Percentiles rank a stretch among this genome's conserved stretches.
phyloP scores from a whole-genome alignment of 2,329 filamentous ascomycete genomes.

The Apiospora pterosperma region DNA sequence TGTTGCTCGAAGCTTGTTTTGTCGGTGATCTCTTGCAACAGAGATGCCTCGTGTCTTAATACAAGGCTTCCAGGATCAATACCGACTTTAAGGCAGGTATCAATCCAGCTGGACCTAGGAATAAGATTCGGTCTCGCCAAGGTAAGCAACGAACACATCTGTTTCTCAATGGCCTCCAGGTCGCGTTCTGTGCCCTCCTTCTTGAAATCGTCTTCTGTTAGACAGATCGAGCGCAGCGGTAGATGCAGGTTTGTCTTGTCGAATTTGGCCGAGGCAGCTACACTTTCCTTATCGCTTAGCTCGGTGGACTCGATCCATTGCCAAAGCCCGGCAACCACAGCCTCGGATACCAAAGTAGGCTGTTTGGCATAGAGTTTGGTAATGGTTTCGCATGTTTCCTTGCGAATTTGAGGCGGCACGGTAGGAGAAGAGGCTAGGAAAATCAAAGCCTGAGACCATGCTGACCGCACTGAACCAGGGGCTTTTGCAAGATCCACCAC shows the following conservation, averaged over 20 bases:
- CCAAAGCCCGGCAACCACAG: slow-evolving; percentile 74
- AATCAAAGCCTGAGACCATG: slow-evolving; percentile 85
- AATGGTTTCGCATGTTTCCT: slow-evolving; percentile 59
- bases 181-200: slow-evolving; percentile 40
- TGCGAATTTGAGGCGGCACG: slow-evolving; percentile 60
- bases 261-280: slow-evolving; percentile 62
- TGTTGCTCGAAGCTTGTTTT: slow-evolving; percentile 46
- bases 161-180: slow-evolving; percentile 54
- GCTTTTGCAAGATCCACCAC: slow-evolving; percentile 51
- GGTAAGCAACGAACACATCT: slow-evolving; percentile 75
- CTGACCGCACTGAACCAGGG: slow-evolving; percentile 49
- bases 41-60: slow-evolving; percentile 55
- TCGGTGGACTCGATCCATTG: slow-evolving; percentile 69
- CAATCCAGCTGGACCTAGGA: slow-evolving; percentile 81
- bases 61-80: slow-evolving; percentile 81
- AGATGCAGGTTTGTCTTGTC: slow-evolving; percentile 61
- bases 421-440: slow-evolving; percentile 66
- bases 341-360: slow-evolving; percentile 55
- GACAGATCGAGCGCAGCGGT: slow-evolving; percentile 60
- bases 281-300: slow-evolving; percentile 72
- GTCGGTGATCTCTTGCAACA: slow-evolving; percentile 64
- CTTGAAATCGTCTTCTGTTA: slow-evolving; percentile 48
- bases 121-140: slow-evolving; percentile 76
- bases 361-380: slow-evolving; percentile 61
- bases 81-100: slow-evolving; percentile 74